These are phyloP conservation scores for Cercospora sojina DNA, from an alignment of 2,329 filamentous ascomycete genomes.

Conservation along the genomic window DNA sequence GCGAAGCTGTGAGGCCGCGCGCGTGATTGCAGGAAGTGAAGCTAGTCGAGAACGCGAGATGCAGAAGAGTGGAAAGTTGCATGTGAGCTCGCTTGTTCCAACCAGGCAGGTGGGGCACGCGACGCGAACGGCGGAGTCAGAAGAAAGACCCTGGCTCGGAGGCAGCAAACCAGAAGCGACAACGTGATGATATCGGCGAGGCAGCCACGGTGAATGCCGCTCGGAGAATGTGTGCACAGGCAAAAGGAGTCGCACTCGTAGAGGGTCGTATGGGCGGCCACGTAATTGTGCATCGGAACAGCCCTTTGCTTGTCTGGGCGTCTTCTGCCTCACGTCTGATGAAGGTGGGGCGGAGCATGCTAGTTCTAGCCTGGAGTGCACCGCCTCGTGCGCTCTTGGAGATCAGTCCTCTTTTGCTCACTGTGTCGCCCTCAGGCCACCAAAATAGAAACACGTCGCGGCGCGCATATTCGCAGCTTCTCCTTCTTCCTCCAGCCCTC, in stretches of 20 bases:
- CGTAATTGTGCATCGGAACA: neutral
- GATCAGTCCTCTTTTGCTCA: neutral
- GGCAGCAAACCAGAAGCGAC: neutral
- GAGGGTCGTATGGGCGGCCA: neutral
- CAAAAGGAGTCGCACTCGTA: neutral
- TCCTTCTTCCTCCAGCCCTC: neutral
- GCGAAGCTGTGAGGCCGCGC: neutral
- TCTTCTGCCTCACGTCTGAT: neutral
- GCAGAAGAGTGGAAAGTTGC: neutral
- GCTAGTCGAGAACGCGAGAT: neutral
- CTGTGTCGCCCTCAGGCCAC: neutral
- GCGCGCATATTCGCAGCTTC: neutral
- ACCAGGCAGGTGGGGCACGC: slow-evolving; percentile 1
- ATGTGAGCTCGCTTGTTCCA: neutral
- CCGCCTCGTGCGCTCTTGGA: slow-evolving; percentile 1
- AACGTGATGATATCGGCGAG: neutral
- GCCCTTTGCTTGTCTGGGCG: neutral
- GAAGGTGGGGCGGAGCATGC: slow-evolving; percentile 3
- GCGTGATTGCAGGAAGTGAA: neutral
- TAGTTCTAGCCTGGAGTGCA: neutral
- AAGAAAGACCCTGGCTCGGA: slow-evolving; percentile 1
- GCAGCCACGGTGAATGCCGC: neutral
- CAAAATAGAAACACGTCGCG: slow-evolving; percentile 7
- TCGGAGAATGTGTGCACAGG: neutral
- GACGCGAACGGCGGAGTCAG: neutral